These are phyloP conservation scores for Piper betle DNA, from an alignment of 164 flowering plant species.

Conservation along the genomic window DNA sequence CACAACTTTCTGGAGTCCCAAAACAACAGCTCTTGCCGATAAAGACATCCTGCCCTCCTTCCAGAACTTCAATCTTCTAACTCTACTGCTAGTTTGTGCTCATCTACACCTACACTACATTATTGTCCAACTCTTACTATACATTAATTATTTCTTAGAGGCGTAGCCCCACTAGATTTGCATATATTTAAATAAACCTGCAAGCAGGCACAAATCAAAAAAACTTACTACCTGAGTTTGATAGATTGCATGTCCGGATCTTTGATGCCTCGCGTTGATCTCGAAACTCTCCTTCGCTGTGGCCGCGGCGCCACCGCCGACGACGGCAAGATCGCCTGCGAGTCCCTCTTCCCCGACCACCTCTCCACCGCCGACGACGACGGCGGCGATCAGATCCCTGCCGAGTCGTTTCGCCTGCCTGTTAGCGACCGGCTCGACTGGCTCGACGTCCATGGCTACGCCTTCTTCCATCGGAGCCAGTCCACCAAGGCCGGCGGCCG, in stretches of 20 bases:
- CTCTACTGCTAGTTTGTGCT: no score
- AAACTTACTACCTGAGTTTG: neutral
- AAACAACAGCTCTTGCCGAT: no score
- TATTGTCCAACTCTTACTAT: no score
- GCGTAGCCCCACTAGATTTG: no score
- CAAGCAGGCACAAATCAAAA: no score
- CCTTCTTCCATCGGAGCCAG: conserved; percentile 38
- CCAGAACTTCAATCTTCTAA: no score
- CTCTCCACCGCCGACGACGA: neutral
- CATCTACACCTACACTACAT: no score
- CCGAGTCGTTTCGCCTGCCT: conserved; percentile 69
- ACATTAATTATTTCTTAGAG: no score
- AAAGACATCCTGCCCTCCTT: no score
- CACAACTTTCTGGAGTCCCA: no score
- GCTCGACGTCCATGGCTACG: conserved; percentile 63
- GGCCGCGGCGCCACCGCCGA: conserved; percentile 18
- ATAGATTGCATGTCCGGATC: neutral
- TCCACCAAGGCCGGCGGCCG: conserved; percentile 1
- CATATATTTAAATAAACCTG: no score
- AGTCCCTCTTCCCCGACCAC: conserved; percentile 23
- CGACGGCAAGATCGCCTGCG: conserved; percentile 49
- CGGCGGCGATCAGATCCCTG: conserved; percentile 37
- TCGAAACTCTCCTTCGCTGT: conserved; percentile 31
- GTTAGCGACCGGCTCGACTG: conserved; percentile 64
- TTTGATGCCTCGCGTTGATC: conserved; percentile 51